A percentile compares a stretch with the other conserved stretches of the same genome.
Conservation (phyloP, 2,329 filamentous ascomycete genomes). For the Metarhizium anisopliae region DNA sequence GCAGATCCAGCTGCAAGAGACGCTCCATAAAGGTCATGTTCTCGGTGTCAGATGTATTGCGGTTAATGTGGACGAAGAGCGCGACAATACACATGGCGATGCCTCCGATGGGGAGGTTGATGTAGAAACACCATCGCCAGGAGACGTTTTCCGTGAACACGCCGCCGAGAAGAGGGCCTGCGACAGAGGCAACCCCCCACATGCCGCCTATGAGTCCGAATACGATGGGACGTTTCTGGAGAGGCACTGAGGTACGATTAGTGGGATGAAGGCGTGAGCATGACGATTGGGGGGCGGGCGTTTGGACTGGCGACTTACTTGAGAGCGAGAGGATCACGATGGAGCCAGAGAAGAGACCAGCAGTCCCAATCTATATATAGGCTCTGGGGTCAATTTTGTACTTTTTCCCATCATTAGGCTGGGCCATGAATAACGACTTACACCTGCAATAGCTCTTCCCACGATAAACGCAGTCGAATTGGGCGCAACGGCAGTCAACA, state of each 20-base stretch:
- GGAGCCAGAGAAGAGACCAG: conserved; percentile 40
- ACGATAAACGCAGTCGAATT: conserved; percentile 40
- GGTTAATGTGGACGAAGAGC: conserved; percentile 34
- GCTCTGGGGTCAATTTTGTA: conserved; percentile 4
- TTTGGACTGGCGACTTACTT: conserved; percentile 11
- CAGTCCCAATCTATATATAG: conserved; percentile 32
- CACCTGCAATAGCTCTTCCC: conserved; percentile 41
- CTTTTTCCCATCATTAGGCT: no score
- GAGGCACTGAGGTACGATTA: conserved; percentile 30
- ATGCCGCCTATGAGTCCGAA: conserved; percentile 47
- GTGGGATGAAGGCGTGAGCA: background rate
- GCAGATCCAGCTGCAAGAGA: conserved; percentile 37
- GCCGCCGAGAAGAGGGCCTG: conserved; percentile 41
- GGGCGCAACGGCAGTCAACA: conserved; percentile 35
- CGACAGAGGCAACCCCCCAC: conserved; percentile 45
- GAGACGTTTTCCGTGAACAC: conserved; percentile 38
- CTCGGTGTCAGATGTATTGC: conserved; percentile 23
- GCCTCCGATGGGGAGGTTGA: conserved; percentile 37
- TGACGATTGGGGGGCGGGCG: conserved; percentile 20
- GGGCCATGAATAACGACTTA: conserved; percentile 9
- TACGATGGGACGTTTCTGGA: conserved; percentile 43
- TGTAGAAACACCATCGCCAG: conserved; percentile 45
- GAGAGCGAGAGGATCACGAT: conserved; percentile 33
- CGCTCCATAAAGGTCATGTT: conserved; percentile 25
- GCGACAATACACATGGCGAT: conserved; percentile 39